Percentiles rank a stretch among this genome's conserved stretches.
Evolutionary conservation across 1,139 yeast genomes (phyloP).

Genomic region (Debaryomyces sp.): DNA sequence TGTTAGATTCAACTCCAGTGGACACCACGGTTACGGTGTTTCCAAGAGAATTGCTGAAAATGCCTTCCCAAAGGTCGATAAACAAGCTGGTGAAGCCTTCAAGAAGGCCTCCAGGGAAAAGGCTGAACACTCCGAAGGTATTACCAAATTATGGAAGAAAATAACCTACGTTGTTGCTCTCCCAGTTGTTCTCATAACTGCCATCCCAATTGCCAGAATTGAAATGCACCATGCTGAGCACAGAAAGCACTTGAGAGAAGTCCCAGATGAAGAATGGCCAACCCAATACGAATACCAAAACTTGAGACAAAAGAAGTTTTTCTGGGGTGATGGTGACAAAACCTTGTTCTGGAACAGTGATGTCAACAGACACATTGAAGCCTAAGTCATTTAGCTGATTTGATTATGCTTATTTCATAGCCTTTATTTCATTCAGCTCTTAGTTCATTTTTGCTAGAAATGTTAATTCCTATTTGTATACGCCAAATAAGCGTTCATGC

Average conservation of each 20-base stretch:
- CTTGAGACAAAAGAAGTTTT: slow-evolving; percentile 81
- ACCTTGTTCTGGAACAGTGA: slow-evolving; percentile 95
- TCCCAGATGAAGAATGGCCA: slow-evolving; percentile 91
- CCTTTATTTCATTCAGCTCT: neutral
- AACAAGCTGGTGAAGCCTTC: slow-evolving; percentile 48
- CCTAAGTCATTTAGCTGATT: slow-evolving; percentile 3
- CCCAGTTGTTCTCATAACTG: slow-evolving; percentile 77
- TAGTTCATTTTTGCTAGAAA: slow-evolving; percentile 4
- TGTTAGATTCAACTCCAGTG: slow-evolving; percentile 41
- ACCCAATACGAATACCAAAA: slow-evolving; percentile 87
- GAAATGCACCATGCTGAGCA: slow-evolving; percentile 90
- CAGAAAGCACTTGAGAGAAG: slow-evolving; percentile 76
- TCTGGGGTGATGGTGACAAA: slow-evolving; percentile 99
- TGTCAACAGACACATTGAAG: slow-evolving; percentile 79
- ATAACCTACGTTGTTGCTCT: slow-evolving; percentile 77
- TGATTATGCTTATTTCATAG: neutral
- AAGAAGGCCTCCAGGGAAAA: slow-evolving; percentile 55
- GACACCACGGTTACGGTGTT: slow-evolving; percentile 38
- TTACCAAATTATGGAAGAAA: slow-evolving; percentile 83
- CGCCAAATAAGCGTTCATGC: neutral
- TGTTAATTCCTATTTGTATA: neutral
- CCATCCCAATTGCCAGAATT: slow-evolving; percentile 76
- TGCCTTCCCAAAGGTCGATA: slow-evolving; percentile 41
- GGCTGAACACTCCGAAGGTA: slow-evolving; percentile 74
- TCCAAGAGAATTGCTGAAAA: slow-evolving; percentile 46